These are phyloP conservation scores for Chenopodium quinoa DNA, from an alignment of 148 eudicot genomes.

Conservation along the genomic window DNA sequence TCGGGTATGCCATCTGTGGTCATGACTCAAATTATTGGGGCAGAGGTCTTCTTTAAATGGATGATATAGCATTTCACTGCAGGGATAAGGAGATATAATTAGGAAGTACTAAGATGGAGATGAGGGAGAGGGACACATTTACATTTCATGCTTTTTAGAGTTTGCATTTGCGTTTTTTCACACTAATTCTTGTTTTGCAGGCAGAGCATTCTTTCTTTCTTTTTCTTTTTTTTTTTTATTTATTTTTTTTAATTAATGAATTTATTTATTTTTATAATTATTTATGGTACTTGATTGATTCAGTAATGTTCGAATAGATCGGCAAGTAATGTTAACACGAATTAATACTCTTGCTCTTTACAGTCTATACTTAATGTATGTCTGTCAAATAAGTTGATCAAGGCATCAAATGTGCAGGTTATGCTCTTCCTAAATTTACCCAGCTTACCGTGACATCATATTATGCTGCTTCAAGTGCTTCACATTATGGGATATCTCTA, in stretches of 20 bases:
- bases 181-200: not conserved
- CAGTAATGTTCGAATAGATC: not conserved
- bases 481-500: constrained; percentile 81
- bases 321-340: not conserved
- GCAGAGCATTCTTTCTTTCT: not conserved
- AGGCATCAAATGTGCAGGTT: constrained; percentile 40
- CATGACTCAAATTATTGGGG: not conserved
- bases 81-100: not conserved
- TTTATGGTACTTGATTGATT: not conserved
- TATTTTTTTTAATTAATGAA: too few relatives aligned
- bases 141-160: not conserved
- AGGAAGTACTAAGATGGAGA: not conserved
- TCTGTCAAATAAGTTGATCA: not conserved
- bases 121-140: not conserved
- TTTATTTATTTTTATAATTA: too few relatives aligned
- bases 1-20: not conserved
- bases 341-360: not conserved
- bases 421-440: constrained; percentile 67
- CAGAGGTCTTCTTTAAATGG: not conserved
- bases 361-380: not conserved
- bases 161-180: not conserved
- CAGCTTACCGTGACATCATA: constrained; percentile 82
- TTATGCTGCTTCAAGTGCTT: constrained; percentile 80
- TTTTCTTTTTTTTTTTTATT: too few relatives aligned
- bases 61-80: not conserved